Percentiles rank a stretch among this genome's conserved stretches.
Conservation (phyloP, 768 basidiomycete species). For the Pleurotus platypus region DNA sequence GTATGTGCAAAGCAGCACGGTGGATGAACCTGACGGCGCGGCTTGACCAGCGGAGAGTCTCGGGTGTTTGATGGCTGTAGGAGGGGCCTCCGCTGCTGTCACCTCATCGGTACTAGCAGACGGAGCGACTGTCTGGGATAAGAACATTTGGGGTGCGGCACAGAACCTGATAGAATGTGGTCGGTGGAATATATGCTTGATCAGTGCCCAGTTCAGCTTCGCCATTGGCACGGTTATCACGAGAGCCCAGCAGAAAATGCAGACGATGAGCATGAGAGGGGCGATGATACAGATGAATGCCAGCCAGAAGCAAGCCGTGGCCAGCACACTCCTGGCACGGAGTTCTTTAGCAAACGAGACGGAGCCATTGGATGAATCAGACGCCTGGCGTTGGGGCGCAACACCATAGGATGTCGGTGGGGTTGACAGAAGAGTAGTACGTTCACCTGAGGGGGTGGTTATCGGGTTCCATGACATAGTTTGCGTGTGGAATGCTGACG, state of each 20-base stretch:
- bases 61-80: conserved; percentile 67
- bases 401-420: conserved; percentile 66
- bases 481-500: conserved; percentile 37
- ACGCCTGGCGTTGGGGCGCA: conserved; percentile 37
- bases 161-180: conserved; percentile 91
- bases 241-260: conserved; percentile 90
- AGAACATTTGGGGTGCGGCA: conserved; percentile 74
- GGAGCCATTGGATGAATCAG: conserved; percentile 25
- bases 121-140: conserved; percentile 28
- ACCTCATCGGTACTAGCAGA: conserved; percentile 19
- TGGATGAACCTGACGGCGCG: conserved; percentile 77
- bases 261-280: conserved; percentile 84
- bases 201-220: conserved; percentile 91
- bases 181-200: conserved; percentile 74
- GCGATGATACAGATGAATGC: conserved; percentile 74
- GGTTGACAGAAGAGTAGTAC: conserved; percentile 40
- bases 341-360: conserved; percentile 28
- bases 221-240: conserved; percentile 98
- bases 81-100: conserved; percentile 26
- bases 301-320: conserved; percentile 80
- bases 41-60: conserved; percentile 83
- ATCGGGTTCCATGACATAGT: conserved; percentile 41
- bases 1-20: conserved; percentile 92
- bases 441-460: conserved; percentile 33
- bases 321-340: conserved; percentile 50